Evolutionary conservation across 2,329 filamentous ascomycete species (phyloP).

Genomic region (Leptographium galeiforme): DNA sequence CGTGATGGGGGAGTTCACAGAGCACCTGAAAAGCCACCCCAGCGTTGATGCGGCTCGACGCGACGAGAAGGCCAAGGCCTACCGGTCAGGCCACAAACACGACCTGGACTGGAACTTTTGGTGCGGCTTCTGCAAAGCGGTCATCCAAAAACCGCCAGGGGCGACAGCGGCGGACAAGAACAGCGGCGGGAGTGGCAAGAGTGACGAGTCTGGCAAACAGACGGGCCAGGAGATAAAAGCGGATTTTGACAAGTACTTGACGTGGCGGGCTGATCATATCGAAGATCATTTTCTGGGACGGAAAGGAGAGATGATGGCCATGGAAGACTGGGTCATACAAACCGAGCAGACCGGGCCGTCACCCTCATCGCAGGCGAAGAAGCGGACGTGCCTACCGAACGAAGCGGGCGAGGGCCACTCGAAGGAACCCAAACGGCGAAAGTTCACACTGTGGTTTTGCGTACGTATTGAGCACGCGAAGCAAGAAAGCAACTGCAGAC

Average conservation of each 20-base stretch:
- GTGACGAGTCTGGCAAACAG: not conserved
- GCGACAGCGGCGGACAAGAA: not conserved
- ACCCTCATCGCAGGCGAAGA: not conserved
- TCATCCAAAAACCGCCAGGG: not conserved
- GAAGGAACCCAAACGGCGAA: not conserved
- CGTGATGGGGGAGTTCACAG: slow-evolving; percentile 42
- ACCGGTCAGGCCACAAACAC: slow-evolving; percentile 50
- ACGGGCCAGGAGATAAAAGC: not conserved
- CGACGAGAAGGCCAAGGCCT: slow-evolving; percentile 33
- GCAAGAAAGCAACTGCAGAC: no score
- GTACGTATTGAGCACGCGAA: not conserved
- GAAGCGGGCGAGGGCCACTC: not conserved
- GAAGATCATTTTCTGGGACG: slow-evolving; percentile 55
- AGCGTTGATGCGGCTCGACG: slow-evolving; percentile 18
- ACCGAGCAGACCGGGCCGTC: not conserved
- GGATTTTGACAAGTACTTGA: slow-evolving; percentile 13
- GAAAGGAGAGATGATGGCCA: slow-evolving; percentile 22
- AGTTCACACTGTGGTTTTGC: not conserved
- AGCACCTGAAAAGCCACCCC: slow-evolving; percentile 44
- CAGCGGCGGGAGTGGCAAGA: not conserved
- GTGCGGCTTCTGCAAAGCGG: slow-evolving; percentile 66
- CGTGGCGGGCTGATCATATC: slow-evolving; percentile 55
- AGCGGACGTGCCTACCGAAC: not conserved
- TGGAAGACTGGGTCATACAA: slow-evolving; percentile 17
- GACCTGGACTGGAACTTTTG: slow-evolving; percentile 50